Base-by-base conservation (phyloP, 2,329 filamentous ascomycete genomes). In the Fusarium sterilihyphosum region DNA sequence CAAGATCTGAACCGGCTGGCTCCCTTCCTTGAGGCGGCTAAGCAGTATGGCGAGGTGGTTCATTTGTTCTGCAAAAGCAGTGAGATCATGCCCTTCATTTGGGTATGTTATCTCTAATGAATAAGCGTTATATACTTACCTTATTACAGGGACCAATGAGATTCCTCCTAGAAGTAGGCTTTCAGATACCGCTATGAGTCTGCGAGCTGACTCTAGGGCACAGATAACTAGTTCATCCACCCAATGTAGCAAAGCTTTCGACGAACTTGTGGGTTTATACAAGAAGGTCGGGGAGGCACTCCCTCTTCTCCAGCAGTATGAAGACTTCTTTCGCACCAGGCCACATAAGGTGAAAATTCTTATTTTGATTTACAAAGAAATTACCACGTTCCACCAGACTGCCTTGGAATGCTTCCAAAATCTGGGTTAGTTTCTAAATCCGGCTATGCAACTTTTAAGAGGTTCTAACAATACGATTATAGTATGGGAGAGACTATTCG, bases 211-310 rank as follows among this genome's bases (percentile, higher is more conserved):
- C 46, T 22, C 4, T 0, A 17, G 13, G 0, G 6, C 13, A 16
- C 9, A 49, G 46, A 22, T 3, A 49, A 49, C 29, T 6, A 52
- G 16, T 24, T 50, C 47, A 13, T 49, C 46, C 0, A 11, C 0
- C 0, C 0, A 0, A 3, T 7, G 11, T 0, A 7, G 0, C 0
- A 24, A 8, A 2, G 46, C 46, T 6, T 52, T 35, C 0, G 8
- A 7, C 3, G 16, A 52, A 2, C 16, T 52, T 18, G 22, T 52
- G 2, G 22, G 16, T 1, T 7, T 35, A 9, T 52, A 52, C 16
- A 0, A 35, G 18, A 31, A 33, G 16, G 0, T 52, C 0, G 47
- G 47, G 0, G 31, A 35, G 8, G 47, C 47, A 11, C 11, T 52
- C 2, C 47, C 47, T 13, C 31, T 52, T 24, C 8, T 52, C 0